A percentile compares a stretch with the other conserved stretches of the same genome.
These are phyloP conservation scores for Paramecium sexaurelia DNA, from an alignment of 73 alveolate species.

Conservation along the genomic window DNA sequence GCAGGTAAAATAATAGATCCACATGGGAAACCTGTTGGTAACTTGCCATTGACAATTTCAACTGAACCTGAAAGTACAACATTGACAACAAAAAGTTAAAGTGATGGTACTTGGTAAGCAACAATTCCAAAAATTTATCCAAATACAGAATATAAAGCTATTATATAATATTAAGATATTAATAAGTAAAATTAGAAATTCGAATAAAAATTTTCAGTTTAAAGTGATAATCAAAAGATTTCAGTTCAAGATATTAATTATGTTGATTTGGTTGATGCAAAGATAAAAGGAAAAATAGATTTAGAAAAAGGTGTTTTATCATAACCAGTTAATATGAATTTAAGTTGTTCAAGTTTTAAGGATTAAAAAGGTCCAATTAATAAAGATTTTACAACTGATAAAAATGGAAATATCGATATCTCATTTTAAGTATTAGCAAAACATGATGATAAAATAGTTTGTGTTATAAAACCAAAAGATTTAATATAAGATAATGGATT, in stretches of 20 bases:
- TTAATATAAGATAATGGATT: neutral
- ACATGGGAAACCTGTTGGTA: neutral
- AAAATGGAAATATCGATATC: neutral
- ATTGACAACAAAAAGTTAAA: neutral
- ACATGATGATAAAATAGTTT: neutral
- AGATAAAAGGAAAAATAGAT: neutral
- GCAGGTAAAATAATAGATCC: slow-evolving; percentile 7
- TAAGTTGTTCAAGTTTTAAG: neutral
- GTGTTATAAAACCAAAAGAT: neutral
- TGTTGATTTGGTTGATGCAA: neutral
- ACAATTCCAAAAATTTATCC: neutral
- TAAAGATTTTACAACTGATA: slow-evolving; percentile 32
- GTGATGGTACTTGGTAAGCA: slow-evolving; percentile 38
- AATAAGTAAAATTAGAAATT: neutral
- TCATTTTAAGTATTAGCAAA: neutral
- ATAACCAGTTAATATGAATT: neutral
- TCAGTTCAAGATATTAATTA: neutral
- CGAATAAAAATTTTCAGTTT: neutral
- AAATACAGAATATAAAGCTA: slow-evolving; percentile 12
- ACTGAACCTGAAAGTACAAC: neutral
- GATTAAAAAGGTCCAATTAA: slow-evolving; percentile 1
- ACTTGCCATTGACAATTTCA: neutral
- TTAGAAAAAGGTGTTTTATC: slow-evolving; percentile 9
- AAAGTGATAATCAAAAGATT: neutral
- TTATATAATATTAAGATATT: neutral